Evolutionary conservation across 106 monocot genomes (phyloP), one percentile per base, ranked within the genome.

Genomic region (Gastrodia elata): DNA sequence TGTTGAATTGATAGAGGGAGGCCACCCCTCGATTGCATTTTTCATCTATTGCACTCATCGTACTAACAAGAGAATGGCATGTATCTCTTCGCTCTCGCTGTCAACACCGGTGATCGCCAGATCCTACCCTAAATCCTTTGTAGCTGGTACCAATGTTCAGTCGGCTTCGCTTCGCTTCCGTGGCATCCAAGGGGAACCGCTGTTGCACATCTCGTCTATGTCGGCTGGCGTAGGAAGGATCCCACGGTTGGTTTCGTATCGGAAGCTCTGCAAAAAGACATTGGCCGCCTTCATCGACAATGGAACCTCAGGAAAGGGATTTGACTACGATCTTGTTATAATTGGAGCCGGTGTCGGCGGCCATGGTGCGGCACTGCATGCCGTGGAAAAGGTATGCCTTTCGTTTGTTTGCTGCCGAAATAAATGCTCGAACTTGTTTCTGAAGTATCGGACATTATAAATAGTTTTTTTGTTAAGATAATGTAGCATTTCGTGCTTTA

Each of bases 281-380:
- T 10, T 72, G 18, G 80, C 80, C 16, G 82, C 90, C 2, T 59
- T 40, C 9, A 52, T 83, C 1, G 65, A 71, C 35, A 86, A 87
- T 68, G 84, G 82, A 0, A 82, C 78, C 79, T 42, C 83, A n/a
- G 34, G 83, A 6, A 76, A 65, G 80, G 87, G 80, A 32, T 92
- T 92, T 37, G 90, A 92, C 48, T 97, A 97, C 71, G 96, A 97
- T 43, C 83, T 98, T 22, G 83, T 93, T 34, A 98, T 98, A 41
- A 98, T 98, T 37, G 93, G 97, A 25, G 97, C 97, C 69, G 93
- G 97, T 11, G 97, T 98, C 7, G 97, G 97, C 28, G 93, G 97
- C 1, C 97, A 98, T 57, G 97, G 97, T 22, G 97, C 97, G 3
- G 93, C 97, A 42, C 65, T 98, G 39, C 97, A 98, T 70, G 97